Conservation (phyloP, 495 filamentous ascomycete species). For the Penicillium soppii region DNA sequence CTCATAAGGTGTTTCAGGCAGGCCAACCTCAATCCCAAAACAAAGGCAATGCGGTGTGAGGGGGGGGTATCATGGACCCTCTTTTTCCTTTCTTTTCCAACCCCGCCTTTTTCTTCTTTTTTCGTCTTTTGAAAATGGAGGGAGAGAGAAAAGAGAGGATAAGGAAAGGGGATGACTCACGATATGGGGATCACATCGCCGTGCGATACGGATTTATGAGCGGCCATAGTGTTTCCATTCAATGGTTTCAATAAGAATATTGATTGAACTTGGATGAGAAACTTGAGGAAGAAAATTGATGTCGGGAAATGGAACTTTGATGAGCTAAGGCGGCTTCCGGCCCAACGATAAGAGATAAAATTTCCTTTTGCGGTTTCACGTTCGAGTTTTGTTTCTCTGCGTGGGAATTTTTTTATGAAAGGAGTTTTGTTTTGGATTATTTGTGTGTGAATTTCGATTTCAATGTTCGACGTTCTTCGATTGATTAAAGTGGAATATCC, state of each 20-base stretch:
- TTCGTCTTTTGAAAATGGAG: neutral
- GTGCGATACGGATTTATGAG: conserved; percentile 50
- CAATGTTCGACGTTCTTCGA: too few species aligned
- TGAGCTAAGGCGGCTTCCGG: conserved; percentile 41
- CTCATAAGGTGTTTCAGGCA: conserved; percentile 3
- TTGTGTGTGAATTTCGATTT: too few species aligned
- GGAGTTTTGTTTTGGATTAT: too few species aligned
- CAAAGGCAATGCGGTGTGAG: conserved; percentile 27
- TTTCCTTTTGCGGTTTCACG: too few species aligned
- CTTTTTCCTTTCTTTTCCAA: conserved; percentile 5
- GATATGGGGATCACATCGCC: conserved; percentile 54
- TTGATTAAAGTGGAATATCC: too few species aligned
- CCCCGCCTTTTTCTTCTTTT: conserved; percentile 6
- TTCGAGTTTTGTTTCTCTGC: too few species aligned
- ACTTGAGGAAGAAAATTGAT: conserved; percentile 5
- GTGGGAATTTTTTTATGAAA: too few species aligned
- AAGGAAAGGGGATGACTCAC: conserved; percentile 15
- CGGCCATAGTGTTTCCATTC: conserved; percentile 50
- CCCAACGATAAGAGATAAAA: conserved; percentile 2
- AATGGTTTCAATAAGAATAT: conserved; percentile 23
- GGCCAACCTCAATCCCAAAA: conserved; percentile 5
- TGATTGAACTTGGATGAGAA: conserved; percentile 4
- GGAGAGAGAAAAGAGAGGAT: neutral
- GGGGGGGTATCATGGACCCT: conserved; percentile 14
- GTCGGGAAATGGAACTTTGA: conserved; percentile 28